Percentiles rank a stretch among this genome's conserved stretches.
phyloP scores from a whole-genome alignment of 768 basidiomycete genomes.

The Panaeolus cyanescens region DNA sequence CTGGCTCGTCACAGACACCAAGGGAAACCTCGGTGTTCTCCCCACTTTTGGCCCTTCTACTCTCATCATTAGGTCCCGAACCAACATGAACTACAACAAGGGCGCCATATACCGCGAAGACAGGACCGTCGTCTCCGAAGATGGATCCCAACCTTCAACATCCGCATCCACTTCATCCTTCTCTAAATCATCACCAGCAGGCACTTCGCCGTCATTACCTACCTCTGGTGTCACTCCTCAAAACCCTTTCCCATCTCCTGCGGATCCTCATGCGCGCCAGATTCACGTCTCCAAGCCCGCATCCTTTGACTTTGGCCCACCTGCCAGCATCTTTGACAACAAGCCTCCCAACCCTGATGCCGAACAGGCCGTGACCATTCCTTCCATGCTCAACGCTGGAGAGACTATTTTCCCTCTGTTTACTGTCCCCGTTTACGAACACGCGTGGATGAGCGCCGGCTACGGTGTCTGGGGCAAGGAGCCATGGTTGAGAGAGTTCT shows the following conservation, averaged over 20 bases:
- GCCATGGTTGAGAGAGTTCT: slow-evolving; percentile 81
- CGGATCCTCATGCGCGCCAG: slow-evolving; percentile 12
- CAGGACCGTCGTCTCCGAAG: slow-evolving; percentile 1
- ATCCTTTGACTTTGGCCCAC: not conserved
- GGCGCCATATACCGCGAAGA: slow-evolving; percentile 19
- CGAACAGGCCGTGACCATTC: slow-evolving; percentile 16
- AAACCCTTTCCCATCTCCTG: not conserved
- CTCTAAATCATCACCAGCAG: slow-evolving; percentile 27
- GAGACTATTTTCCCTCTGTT: slow-evolving; percentile 71
- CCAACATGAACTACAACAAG: slow-evolving; percentile 23
- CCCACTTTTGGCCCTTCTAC: slow-evolving; percentile 92
- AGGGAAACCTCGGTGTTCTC: slow-evolving; percentile 64
- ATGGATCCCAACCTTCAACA: slow-evolving; percentile 5
- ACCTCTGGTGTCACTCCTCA: slow-evolving; percentile 38
- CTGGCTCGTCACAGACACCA: slow-evolving; percentile 81
- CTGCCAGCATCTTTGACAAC: slow-evolving; percentile 5
- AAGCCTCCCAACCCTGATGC: slow-evolving; percentile 6
- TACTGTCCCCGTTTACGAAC: slow-evolving; percentile 80
- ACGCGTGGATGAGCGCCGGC: slow-evolving; percentile 82
- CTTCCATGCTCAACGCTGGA: slow-evolving; percentile 40
- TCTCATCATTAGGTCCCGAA: slow-evolving; percentile 70
- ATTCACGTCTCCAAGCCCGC: slow-evolving; percentile 23
- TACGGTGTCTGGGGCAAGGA: slow-evolving; percentile 94
- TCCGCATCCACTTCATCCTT: slow-evolving; percentile 22
- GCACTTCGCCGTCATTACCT: slow-evolving; percentile 39